These are phyloP conservation scores for Aquilaria agallochum DNA, from an alignment of 441 rosid species.

Conservation along the genomic window DNA sequence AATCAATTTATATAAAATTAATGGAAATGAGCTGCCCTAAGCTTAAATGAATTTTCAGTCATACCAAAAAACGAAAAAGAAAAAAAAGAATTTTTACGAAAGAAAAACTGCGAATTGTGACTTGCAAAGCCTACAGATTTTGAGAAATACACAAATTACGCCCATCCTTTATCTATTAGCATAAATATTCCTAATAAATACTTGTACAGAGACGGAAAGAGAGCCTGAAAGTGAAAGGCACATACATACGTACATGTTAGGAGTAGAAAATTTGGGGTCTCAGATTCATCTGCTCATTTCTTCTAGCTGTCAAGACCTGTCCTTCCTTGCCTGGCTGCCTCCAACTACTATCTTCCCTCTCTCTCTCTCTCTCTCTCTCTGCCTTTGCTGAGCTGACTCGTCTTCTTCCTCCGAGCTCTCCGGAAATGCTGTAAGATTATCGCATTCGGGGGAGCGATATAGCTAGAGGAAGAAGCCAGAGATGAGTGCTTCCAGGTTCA, in stretches of 20 bases:
- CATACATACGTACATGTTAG: neutral
- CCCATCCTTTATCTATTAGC: too few relatives aligned
- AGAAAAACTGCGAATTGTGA: too few relatives aligned
- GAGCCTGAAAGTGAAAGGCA: slow-evolving; percentile 1
- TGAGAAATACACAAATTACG: too few relatives aligned
- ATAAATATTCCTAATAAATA: too few relatives aligned
- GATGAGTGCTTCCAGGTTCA: slow-evolving; percentile 92
- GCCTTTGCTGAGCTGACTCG: neutral
- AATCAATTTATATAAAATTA: too few relatives aligned
- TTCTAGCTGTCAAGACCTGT: slow-evolving; percentile 47
- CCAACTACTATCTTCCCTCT: neutral
- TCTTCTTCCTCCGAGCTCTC: neutral
- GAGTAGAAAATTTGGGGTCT: slow-evolving; percentile 12
- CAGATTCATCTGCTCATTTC: neutral
- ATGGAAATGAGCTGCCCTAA: too few relatives aligned
- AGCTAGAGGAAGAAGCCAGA: slow-evolving; percentile 8
- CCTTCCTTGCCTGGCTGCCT: slow-evolving; percentile 12
- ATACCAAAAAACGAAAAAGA: too few relatives aligned
- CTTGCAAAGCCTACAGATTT: too few relatives aligned
- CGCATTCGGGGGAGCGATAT: neutral
- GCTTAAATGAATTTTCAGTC: too few relatives aligned
- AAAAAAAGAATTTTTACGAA: too few relatives aligned
- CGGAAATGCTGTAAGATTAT: slow-evolving; percentile 1
- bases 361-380: slow-evolving; percentile 13
- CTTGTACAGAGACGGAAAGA: neutral